Percentiles rank a stretch among this genome's conserved stretches.
Evolutionary conservation across 2,329 filamentous ascomycete species (phyloP).

Genomic region (Aspergillus intermedius): DNA sequence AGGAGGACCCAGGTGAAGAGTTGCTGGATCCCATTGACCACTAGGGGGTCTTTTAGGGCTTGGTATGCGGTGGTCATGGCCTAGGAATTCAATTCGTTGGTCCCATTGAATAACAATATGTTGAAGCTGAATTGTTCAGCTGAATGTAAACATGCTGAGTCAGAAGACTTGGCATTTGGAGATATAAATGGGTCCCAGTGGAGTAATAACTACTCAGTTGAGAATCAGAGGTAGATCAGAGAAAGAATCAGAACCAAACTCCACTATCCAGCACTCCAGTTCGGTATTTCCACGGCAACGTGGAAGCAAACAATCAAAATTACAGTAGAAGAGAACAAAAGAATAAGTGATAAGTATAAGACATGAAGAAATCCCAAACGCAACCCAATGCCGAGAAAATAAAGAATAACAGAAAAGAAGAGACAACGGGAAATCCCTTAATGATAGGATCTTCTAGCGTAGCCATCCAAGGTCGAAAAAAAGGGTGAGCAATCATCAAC

Average conservation of each 20-base stretch:
- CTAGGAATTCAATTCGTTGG: no score
- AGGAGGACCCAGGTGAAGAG: neutral
- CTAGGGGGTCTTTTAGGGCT: neutral
- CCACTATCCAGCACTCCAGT: neutral
- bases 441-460: neutral
- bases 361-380: constrained; percentile 11
- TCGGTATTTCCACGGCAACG: constrained; percentile 16
- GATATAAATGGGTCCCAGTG: no score
- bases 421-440: constrained; percentile 2
- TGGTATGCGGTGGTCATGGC: no score
- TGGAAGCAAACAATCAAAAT: constrained; percentile 8
- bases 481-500: constrained; percentile 22
- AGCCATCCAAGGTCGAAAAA: constrained; percentile 3
- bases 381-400: constrained; percentile 17
- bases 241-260: neutral
- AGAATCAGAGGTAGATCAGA: neutral
- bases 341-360: neutral
- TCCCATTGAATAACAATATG: neutral
- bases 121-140: neutral
- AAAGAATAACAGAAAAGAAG: constrained; percentile 8
- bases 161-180: neutral
- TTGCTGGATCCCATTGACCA: neutral
- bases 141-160: neutral
- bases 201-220: neutral
- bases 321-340: constrained; percentile 4